Evolutionary conservation across 225 moss, liverwort and hornwort genomes (phyloP).

Genomic region (Antitrichia curtipendula): DNA sequence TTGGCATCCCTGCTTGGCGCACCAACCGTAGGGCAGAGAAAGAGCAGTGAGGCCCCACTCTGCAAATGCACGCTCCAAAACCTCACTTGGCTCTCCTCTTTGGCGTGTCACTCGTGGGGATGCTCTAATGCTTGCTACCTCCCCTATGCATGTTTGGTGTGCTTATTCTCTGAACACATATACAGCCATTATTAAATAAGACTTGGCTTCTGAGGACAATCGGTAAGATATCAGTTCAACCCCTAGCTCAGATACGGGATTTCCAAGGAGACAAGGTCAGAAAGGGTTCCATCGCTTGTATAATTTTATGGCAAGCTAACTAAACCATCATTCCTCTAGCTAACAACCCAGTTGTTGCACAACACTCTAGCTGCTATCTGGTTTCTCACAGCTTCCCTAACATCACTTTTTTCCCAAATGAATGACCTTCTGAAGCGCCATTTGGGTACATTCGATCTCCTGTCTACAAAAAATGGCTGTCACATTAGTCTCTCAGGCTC

Average conservation of each 20-base stretch:
- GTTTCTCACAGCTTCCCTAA: conserved; percentile 32
- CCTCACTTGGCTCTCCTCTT: too few relatives aligned
- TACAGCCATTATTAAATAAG: not conserved
- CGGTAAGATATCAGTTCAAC: not conserved
- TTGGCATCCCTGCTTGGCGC: too few relatives aligned
- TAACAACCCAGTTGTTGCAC: conserved; percentile 64
- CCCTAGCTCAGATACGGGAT: too few relatives aligned
- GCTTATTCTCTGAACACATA: not conserved
- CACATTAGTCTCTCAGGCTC: conserved; percentile 26
- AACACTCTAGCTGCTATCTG: conserved; percentile 47
- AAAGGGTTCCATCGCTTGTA: too few relatives aligned
- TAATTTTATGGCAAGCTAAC: not conserved
- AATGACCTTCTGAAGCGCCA: conserved; percentile 37
- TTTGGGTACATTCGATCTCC: conserved; percentile 28
- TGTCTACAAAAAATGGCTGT: conserved; percentile 49
- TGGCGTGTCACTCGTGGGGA: too few relatives aligned
- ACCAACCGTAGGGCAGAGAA: too few relatives aligned
- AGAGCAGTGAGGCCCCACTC: too few relatives aligned
- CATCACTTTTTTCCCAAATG: conserved; percentile 46
- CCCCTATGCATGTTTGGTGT: not conserved
- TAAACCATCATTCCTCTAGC: conserved; percentile 7
- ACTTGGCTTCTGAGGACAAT: not conserved
- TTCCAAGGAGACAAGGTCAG: not conserved
- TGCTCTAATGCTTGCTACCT: too few relatives aligned
- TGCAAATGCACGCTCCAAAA: too few relatives aligned